Conservation (phyloP, 1,139 yeast genomes). For the Yamadazyma pseudoaaseri region DNA sequence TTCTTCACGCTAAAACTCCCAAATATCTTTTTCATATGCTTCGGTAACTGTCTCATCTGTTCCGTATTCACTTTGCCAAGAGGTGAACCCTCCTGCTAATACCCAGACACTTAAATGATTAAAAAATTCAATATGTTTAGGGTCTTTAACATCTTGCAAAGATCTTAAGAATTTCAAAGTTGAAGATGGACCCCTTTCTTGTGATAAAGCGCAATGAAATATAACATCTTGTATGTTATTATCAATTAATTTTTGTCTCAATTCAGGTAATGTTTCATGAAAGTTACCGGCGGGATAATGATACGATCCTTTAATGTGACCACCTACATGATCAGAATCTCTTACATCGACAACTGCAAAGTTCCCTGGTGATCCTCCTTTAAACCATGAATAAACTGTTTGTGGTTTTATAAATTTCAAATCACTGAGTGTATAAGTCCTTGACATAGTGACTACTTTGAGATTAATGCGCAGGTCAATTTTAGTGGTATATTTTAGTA, state of each 20-base stretch:
- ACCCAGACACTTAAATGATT: slow-evolving; percentile 60
- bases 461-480: slow-evolving; percentile 1
- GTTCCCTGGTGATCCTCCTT: slow-evolving; percentile 37
- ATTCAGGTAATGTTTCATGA: slow-evolving; percentile 37
- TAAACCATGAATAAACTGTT: slow-evolving; percentile 46
- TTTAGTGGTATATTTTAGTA: too few species aligned
- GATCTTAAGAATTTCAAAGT: slow-evolving; percentile 66
- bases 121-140: slow-evolving; percentile 21
- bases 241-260: slow-evolving; percentile 34
- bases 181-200: slow-evolving; percentile 86
- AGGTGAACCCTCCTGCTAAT: slow-evolving; percentile 77
- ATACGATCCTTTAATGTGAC: slow-evolving; percentile 65
- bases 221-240: slow-evolving; percentile 54
- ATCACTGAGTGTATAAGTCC: slow-evolving; percentile 24
- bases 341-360: slow-evolving; percentile 83
- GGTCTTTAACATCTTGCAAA: slow-evolving; percentile 37
- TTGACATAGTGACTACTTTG: too few species aligned
- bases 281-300: slow-evolving; percentile 63
- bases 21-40: slow-evolving; percentile 55
- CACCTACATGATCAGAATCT: slow-evolving; percentile 68
- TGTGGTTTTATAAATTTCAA: slow-evolving; percentile 45
- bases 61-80: slow-evolving; percentile 80
- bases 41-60: slow-evolving; percentile 66
- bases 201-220: slow-evolving; percentile 88
- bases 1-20: too few species aligned